phyloP scores from a whole-genome alignment of 176 grass and related monocot species.

The Triticum monococcum region DNA sequence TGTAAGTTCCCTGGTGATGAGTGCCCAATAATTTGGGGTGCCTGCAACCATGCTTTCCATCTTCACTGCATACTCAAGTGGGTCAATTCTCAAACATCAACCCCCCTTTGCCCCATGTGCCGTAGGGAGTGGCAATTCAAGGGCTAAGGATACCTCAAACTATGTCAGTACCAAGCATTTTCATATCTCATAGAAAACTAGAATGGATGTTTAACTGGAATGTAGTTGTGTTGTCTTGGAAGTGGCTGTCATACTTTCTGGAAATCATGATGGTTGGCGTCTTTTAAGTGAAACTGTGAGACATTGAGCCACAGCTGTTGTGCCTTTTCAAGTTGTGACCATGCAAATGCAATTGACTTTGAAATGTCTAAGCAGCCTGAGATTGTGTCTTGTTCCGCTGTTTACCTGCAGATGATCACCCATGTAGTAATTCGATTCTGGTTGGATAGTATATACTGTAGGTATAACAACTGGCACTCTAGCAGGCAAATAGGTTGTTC shows the following conservation, averaged over 20 bases:
- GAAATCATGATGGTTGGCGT: neutral
- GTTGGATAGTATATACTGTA: neutral
- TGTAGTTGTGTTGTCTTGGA: neutral
- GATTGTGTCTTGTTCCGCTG: neutral
- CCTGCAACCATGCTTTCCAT: constrained; percentile 76
- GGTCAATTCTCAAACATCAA: constrained; percentile 77
- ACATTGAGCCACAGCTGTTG: neutral
- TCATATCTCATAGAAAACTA: constrained; percentile 11
- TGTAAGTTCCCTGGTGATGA: constrained; percentile 91
- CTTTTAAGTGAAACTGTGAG: neutral
- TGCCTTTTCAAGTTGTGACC: neutral
- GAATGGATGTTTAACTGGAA: neutral
- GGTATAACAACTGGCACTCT: neutral
- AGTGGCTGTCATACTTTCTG: constrained; percentile 18
- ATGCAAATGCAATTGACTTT: neutral
- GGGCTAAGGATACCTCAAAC: constrained; percentile 34
- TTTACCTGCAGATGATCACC: neutral
- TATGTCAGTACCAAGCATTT: neutral
- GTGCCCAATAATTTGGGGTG: constrained; percentile 76
- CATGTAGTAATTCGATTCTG: neutral
- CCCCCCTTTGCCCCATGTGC: constrained; percentile 85
- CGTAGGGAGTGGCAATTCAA: constrained; percentile 90
- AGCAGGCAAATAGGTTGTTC: neutral
- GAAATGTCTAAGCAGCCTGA: neutral
- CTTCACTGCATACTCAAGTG: constrained; percentile 91